Evolutionary conservation across 805 yeast species (phyloP).

Genomic region (Candida insectorum): DNA sequence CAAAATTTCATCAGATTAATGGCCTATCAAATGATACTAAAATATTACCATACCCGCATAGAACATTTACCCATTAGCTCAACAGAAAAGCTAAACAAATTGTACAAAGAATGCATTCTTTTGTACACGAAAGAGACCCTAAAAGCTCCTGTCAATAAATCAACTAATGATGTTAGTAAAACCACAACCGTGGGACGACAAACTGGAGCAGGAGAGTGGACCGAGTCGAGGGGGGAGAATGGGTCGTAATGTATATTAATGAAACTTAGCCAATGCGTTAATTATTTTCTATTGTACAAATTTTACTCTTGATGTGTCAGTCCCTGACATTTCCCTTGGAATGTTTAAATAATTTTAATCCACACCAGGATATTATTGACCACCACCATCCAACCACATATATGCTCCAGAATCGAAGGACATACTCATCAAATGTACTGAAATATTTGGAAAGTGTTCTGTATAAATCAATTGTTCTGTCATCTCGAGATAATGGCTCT

Average conservation of each 20-base stretch:
- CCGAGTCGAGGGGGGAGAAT: conserved; percentile 69
- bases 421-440: conserved; percentile 24
- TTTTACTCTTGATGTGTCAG: too few relatives aligned
- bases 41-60: neutral
- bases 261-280: too few relatives aligned
- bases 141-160: too few relatives aligned
- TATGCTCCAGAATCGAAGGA: conserved; percentile 35
- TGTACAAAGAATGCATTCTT: neutral
- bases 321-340: conserved; percentile 34
- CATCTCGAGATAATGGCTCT: conserved; percentile 22
- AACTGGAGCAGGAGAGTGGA: conserved; percentile 79
- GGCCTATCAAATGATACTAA: conserved; percentile 5
- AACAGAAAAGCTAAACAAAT: neutral
- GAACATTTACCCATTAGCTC: neutral
- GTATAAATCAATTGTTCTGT: conserved; percentile 9
- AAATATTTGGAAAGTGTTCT: conserved; percentile 11
- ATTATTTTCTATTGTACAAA: too few relatives aligned
- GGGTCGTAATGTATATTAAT: too few relatives aligned
- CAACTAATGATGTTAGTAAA: too few relatives aligned
- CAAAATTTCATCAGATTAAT: conserved; percentile 27
- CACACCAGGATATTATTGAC: conserved; percentile 75
- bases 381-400: conserved; percentile 52
- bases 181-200: conserved; percentile 51
- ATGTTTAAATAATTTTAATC: conserved; percentile 76
- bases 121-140: conserved; percentile 9